These are phyloP conservation scores for Sugiyamaella sp. DNA, from an alignment of 1,139 yeast species.

Conservation along the genomic window DNA sequence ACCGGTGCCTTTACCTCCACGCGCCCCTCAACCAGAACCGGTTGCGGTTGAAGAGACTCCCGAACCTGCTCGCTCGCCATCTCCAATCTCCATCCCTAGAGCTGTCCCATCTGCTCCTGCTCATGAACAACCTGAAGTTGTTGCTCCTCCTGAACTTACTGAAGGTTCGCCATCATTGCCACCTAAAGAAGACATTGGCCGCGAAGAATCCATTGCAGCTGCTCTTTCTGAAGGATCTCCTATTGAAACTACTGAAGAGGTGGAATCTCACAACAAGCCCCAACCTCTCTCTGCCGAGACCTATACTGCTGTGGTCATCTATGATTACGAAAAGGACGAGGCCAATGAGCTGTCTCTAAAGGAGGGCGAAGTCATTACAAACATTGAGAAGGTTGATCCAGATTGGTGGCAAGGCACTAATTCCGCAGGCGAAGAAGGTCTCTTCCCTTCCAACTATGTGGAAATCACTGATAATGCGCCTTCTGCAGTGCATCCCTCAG, in stretches of 20 bases:
- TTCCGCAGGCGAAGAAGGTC: constrained; percentile 62
- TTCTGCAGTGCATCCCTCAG: constrained; percentile 36
- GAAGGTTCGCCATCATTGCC: constrained; percentile 23
- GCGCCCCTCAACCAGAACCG: constrained; percentile 19
- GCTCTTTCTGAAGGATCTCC: constrained; percentile 27
- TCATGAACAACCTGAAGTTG: constrained; percentile 23
- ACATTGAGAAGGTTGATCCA: constrained; percentile 69
- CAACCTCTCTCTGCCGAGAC: constrained; percentile 26
- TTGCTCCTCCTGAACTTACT: constrained; percentile 25
- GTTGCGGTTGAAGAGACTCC: constrained; percentile 25
- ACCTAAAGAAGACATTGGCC: constrained; percentile 22
- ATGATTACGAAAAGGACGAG: constrained; percentile 69
- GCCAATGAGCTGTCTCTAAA: constrained; percentile 69
- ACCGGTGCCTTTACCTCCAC: constrained; percentile 34
- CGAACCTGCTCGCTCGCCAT: constrained; percentile 20
- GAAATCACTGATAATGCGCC: constrained; percentile 45
- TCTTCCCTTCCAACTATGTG: constrained; percentile 77
- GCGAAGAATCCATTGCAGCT: constrained; percentile 25
- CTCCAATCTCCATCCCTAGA: constrained; percentile 18
- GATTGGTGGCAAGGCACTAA: constrained; percentile 86
- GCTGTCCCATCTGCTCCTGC: constrained; percentile 25
- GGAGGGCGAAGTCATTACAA: constrained; percentile 68
- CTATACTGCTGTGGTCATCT: constrained; percentile 58
- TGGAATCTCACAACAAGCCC: constrained; percentile 26
- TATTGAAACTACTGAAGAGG: constrained; percentile 17